Conservation (phyloP, 331 rosid genomes). For the Pyrus hybrid region DNA sequence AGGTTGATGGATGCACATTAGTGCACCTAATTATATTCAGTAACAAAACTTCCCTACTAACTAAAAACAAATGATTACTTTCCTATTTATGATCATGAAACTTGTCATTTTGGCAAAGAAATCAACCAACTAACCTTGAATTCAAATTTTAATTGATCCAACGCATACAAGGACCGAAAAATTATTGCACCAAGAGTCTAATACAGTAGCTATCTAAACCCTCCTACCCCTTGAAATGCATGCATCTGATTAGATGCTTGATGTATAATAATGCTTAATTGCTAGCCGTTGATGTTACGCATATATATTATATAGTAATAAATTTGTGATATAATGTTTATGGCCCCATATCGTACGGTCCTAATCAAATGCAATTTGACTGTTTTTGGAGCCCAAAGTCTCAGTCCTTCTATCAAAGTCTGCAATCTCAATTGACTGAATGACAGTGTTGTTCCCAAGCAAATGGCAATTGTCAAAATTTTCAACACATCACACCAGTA, state of each 20-base stretch:
- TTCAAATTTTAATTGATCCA: background rate
- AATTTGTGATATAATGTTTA: background rate
- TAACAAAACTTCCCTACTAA: too few relatives aligned
- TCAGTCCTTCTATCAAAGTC: background rate
- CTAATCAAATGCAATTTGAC: slow-evolving; percentile 2
- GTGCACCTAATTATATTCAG: background rate
- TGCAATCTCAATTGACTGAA: too few relatives aligned
- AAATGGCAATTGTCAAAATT: too few relatives aligned
- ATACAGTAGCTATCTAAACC: background rate
- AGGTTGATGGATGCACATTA: background rate
- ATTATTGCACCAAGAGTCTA: background rate
- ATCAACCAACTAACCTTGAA: background rate
- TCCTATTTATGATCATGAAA: background rate
- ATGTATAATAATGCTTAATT: background rate
- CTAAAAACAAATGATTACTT: background rate
- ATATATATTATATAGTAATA: background rate
- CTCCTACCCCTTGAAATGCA: background rate
- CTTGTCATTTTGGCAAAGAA: background rate
- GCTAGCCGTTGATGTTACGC: background rate
- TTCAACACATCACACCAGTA: too few relatives aligned
- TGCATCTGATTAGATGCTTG: background rate
- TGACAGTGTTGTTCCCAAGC: too few relatives aligned
- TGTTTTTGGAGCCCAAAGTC: background rate
- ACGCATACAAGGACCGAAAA: background rate
- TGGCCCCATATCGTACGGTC: background rate